These are phyloP conservation scores for Hippophae rhamnoides DNA, from an alignment of 306 rosid genomes.

Conservation along the genomic window DNA sequence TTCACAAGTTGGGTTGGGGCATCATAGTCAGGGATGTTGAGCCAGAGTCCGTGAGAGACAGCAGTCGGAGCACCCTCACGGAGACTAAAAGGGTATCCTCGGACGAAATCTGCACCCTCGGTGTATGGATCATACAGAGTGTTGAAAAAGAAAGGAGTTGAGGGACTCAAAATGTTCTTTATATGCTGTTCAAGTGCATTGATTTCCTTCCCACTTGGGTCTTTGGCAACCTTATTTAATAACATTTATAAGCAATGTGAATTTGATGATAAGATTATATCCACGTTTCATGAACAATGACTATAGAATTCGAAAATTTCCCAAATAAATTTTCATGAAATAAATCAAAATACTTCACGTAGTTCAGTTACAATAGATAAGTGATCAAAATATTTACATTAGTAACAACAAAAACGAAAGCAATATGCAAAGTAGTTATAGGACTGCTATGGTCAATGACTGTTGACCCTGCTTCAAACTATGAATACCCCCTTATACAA, in stretches of 20 bases:
- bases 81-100: conserved; percentile 86
- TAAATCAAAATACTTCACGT: too few species aligned
- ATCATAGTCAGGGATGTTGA: conserved; percentile 82
- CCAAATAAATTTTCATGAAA: too few species aligned
- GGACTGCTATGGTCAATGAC: too few species aligned
- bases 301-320: too few species aligned
- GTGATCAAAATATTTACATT: too few species aligned
- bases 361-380: too few species aligned
- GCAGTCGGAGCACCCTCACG: conserved; percentile 69
- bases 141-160: conserved; percentile 78
- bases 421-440: too few species aligned
- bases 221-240: conserved; percentile 60
- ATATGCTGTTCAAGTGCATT: conserved; percentile 92
- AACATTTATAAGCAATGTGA: not conserved
- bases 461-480: too few species aligned
- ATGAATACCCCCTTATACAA: too few species aligned
- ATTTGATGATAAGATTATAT: too few species aligned
- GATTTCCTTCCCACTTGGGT: conserved; percentile 65
- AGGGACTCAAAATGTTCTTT: conserved; percentile 55
- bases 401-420: too few species aligned
- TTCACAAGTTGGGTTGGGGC: conserved; percentile 91
- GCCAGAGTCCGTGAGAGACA: conserved; percentile 87
- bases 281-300: too few species aligned
- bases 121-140: conserved; percentile 83
- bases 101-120: conserved; percentile 82